Evolutionary conservation across 345 rosid genomes (phyloP).

Genomic region (Euclidium syriacum): DNA sequence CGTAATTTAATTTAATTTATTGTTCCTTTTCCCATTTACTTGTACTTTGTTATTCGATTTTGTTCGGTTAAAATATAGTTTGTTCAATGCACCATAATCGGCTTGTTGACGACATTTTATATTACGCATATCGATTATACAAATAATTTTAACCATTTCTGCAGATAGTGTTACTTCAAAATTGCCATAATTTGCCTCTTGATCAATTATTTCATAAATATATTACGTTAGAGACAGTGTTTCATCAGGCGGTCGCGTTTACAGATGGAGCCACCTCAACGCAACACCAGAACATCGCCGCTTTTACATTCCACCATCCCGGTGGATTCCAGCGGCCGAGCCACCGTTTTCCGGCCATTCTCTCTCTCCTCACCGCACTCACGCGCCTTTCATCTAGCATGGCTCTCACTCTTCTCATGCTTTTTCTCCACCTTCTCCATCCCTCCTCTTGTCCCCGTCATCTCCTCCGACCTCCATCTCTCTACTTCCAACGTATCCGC

Average conservation of each 20-base stretch:
- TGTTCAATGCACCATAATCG: not conserved
- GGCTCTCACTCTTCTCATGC: slow-evolving; percentile 82
- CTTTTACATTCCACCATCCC: slow-evolving; percentile 22
- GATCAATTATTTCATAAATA: not conserved
- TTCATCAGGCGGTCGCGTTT: not conserved
- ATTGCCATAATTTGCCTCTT: not conserved
- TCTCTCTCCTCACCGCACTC: slow-evolving; percentile 62
- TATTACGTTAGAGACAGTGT: not conserved
- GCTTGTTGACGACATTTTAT: not conserved
- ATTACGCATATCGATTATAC: no score
- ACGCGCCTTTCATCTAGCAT: slow-evolving; percentile 75
- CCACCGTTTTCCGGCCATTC: slow-evolving; percentile 56
- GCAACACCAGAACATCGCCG: not conserved
- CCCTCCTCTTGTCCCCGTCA: slow-evolving; percentile 73
- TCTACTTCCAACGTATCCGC: slow-evolving; percentile 41
- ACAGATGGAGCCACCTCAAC: slow-evolving; percentile 2
- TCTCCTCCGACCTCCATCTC: slow-evolving; percentile 56
- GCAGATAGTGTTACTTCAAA: not conserved
- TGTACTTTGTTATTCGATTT: no score
- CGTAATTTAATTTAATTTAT: no score
- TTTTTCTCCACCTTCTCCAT: slow-evolving; percentile 89
- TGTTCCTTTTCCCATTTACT: no score
- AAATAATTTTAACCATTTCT: not conserved
- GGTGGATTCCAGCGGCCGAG: slow-evolving; percentile 48
- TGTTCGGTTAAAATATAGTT: not conserved